These are phyloP conservation scores for Coniella lustricola DNA, from an alignment of 2,329 filamentous ascomycete genomes.

Conservation along the genomic window DNA sequence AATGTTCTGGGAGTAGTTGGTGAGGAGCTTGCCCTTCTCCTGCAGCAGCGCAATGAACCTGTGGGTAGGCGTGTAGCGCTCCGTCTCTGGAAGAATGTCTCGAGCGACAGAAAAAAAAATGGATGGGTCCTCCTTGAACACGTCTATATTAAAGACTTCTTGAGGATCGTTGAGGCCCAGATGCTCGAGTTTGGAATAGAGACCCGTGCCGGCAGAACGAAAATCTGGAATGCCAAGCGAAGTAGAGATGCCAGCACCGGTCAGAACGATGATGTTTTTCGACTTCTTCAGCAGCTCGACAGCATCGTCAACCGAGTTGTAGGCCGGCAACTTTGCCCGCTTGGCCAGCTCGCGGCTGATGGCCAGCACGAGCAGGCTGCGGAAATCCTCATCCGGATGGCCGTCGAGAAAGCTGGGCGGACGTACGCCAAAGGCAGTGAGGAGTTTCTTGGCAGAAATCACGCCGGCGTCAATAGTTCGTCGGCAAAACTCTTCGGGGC, in stretches of 20 bases:
- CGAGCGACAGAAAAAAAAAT: conserved; percentile 90
- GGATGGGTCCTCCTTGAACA: conserved; percentile 78
- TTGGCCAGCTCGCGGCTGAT: conserved; percentile 76
- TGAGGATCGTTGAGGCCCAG: conserved; percentile 78
- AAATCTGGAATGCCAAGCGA: conserved; percentile 97
- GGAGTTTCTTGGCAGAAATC: conserved; percentile 73
- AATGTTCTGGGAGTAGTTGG: conserved; percentile 98
- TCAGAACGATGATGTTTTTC: conserved; percentile 86
- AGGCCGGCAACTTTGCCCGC: conserved; percentile 68
- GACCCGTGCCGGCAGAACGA: conserved; percentile 82
- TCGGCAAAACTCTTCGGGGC: conserved; percentile 70
- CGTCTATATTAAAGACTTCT: conserved; percentile 86
- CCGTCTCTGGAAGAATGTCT: conserved; percentile 76
- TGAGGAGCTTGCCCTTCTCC: conserved; percentile 80
- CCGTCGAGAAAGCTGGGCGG: conserved; percentile 69
- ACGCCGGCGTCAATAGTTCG: conserved; percentile 61
- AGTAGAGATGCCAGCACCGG: conserved; percentile 92
- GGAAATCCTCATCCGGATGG: conserved; percentile 65
- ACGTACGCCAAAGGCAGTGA: conserved; percentile 76
- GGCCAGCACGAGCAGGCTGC: conserved; percentile 66
- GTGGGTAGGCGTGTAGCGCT: conserved; percentile 84
- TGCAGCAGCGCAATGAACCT: conserved; percentile 88
- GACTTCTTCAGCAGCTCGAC: conserved; percentile 66
- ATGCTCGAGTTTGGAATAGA: conserved; percentile 78
- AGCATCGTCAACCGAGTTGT: conserved; percentile 85